Conservation (phyloP, 108 stramenopile genomes). For the Aurantiochytrium sp. region DNA sequence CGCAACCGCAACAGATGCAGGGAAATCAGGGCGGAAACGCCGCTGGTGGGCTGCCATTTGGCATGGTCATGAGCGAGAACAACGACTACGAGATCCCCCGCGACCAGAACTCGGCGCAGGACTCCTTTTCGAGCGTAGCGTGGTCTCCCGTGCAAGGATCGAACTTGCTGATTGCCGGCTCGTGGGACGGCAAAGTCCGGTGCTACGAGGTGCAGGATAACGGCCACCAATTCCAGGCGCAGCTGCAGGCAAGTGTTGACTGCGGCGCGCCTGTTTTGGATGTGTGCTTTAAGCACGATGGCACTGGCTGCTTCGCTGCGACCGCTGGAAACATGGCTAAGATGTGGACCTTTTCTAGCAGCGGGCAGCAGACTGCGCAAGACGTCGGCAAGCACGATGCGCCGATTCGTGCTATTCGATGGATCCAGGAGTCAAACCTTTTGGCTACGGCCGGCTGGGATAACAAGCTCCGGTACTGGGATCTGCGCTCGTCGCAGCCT, state of each 20-base stretch:
- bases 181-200: neutral
- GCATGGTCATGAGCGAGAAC: neutral
- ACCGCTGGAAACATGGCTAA: neutral
- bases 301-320: neutral
- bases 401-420: constrained; percentile 63
- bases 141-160: neutral
- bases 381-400: constrained; percentile 79
- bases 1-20: neutral
- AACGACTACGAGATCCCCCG: neutral
- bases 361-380: constrained; percentile 54
- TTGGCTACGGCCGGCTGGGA: constrained; percentile 71
- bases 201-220: neutral
- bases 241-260: neutral
- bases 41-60: neutral
- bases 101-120: neutral
- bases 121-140: neutral
- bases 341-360: neutral
- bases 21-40: neutral
- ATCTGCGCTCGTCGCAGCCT: constrained; percentile 66
- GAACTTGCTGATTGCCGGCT: neutral
- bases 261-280: neutral
- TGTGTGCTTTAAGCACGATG: neutral
- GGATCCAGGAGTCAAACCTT: constrained; percentile 52
- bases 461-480: constrained; percentile 78
- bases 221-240: neutral